phyloP scores from a whole-genome alignment of 2,329 filamentous ascomycete genomes.

The Apiospora phragmitis region DNA sequence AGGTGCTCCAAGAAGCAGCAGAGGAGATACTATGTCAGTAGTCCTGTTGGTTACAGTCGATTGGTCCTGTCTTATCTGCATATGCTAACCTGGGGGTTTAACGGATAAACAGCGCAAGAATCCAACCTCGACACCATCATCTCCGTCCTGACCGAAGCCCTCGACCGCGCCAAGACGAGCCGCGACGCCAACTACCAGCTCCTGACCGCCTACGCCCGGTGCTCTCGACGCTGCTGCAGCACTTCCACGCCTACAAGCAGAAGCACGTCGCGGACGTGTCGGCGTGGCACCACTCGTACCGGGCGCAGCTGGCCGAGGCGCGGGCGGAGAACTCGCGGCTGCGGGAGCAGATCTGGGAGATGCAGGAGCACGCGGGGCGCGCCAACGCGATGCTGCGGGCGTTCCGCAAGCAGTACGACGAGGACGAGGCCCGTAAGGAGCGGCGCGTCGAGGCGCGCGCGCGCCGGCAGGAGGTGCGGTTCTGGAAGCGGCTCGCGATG shows the following conservation, averaged over 20 bases:
- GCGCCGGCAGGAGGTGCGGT: slow-evolving; percentile 58
- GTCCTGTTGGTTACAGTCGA: neutral
- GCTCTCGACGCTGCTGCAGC: slow-evolving; percentile 58
- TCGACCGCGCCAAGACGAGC: slow-evolving; percentile 61
- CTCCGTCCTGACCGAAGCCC: slow-evolving; percentile 60
- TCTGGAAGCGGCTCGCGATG: slow-evolving; percentile 69
- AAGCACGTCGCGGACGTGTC: slow-evolving; percentile 62
- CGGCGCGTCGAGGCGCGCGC: slow-evolving; percentile 53
- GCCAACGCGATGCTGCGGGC: slow-evolving; percentile 59
- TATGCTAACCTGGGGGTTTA: slow-evolving; percentile 2
- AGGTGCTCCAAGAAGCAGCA: slow-evolving; percentile 55
- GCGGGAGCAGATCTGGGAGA: slow-evolving; percentile 67
- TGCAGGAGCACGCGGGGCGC: slow-evolving; percentile 59
- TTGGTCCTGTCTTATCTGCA: too few relatives aligned
- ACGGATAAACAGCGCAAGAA: slow-evolving; percentile 48
- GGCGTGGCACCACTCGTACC: slow-evolving; percentile 67
- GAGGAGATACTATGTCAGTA: slow-evolving; percentile 57
- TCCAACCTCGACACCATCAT: slow-evolving; percentile 62
- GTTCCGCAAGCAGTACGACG: slow-evolving; percentile 58
- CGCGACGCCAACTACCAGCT: slow-evolving; percentile 62
- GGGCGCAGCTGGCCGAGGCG: slow-evolving; percentile 63
- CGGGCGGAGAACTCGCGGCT: slow-evolving; percentile 64
- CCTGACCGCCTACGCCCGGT: slow-evolving; percentile 59
- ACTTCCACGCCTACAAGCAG: slow-evolving; percentile 67
- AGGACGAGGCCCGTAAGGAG: slow-evolving; percentile 55